Base-by-base conservation (phyloP, 169 alveolate species). In the Plasmodium chabaudi region DNA sequence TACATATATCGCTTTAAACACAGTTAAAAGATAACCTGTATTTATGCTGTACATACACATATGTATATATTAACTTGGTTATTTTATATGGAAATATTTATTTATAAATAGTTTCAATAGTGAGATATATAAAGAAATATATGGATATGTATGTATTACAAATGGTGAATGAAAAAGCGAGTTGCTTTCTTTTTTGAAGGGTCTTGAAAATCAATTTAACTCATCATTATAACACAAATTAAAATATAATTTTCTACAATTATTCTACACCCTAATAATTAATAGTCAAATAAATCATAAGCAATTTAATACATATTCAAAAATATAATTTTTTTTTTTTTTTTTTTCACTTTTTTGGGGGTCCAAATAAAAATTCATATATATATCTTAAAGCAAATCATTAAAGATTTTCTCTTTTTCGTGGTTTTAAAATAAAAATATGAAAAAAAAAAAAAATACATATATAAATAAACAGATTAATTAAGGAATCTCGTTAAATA, bases 371-470 rank as follows among this genome's bases (percentile, higher is more conserved):
- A 34, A 34, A 57, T 57, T 57, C 25, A n/a, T 57, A 9, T 56
- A 49, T n/a, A n/a, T 34, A 57, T n/a, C 65, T 57, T 57, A 71
- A 71, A 71, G 84, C 84, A 71, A 17, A 6, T 53, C 25, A 19
- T 25, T 71, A 71, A 71, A 71, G 69, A 71, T 10, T 71, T 71
- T 51, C 67, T 71, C 84, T 71, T 19, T 71, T 53, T 53, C 51
- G 13, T 51, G 42, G 51, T 34, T 15, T 61, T 25, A 9, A 21
- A 56, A 12, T 21, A 6, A 51, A 71, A 55, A 42, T 42, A 19
- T 10, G 17, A 44, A 19, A 21, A 46, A 46, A 47, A 46, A 68
- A 46, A 69, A 47, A 69, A 69, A 27, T n/a, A 63, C 2, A 63
- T 21, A 63, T 21, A 12, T 9, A 69, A 65, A 21, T 27, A 39